phyloP scores from a whole-genome alignment of 2,329 filamentous ascomycete genomes.

The Alternaria sp. region DNA sequence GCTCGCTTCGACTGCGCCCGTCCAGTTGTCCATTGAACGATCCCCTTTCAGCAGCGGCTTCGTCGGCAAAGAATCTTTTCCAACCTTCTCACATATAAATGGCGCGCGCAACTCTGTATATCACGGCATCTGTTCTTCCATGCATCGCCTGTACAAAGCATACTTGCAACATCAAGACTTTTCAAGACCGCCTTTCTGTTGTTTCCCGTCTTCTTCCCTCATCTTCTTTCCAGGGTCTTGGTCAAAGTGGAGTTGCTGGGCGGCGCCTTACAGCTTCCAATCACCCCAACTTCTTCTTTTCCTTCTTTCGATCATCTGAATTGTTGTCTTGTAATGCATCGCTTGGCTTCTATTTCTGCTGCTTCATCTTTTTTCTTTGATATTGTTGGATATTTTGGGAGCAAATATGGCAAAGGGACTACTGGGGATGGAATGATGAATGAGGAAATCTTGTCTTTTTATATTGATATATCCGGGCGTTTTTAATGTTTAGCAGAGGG shows the following conservation, averaged over 20 bases:
- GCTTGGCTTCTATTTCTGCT: background rate
- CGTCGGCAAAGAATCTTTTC: conserved; percentile 4
- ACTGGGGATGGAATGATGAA: background rate
- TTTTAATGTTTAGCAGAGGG: background rate
- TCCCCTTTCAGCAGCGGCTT: conserved; percentile 13
- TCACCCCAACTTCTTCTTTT: background rate
- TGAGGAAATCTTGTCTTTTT: background rate
- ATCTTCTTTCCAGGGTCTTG: background rate
- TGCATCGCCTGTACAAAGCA: conserved; percentile 32
- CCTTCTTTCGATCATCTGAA: background rate
- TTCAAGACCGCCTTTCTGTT: background rate
- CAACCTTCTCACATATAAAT: conserved; percentile 20
- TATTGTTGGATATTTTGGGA: background rate
- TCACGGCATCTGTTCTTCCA: conserved; percentile 26
- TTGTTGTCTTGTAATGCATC: background rate
- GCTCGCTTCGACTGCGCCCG: background rate
- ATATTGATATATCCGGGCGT: background rate
- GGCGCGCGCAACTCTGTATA: conserved; percentile 28
- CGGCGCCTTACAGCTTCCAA: background rate
- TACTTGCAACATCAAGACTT: background rate
- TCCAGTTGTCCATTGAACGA: background rate
- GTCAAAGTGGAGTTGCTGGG: background rate
- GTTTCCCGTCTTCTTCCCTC: background rate
- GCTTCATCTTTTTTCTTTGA: background rate
- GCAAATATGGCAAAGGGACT: background rate